Percentiles rank a stretch among this genome's conserved stretches.
Conservation (phyloP, 2,329 filamentous ascomycete genomes). For the Cladorrhinum sp. region DNA sequence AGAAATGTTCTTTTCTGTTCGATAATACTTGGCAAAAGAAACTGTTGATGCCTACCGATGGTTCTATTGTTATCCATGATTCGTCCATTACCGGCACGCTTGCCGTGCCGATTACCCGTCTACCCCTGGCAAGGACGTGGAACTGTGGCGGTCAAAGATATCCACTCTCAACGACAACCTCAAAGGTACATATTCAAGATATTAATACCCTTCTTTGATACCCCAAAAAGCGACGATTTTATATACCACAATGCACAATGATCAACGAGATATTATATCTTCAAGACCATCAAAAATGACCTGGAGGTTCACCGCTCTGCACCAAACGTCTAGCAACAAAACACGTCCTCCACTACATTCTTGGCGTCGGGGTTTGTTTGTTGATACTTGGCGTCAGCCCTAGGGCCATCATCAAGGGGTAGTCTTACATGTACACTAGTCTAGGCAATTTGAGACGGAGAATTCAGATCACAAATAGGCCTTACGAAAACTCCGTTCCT, state of each 20-base stretch:
- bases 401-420: neutral
- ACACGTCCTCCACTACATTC: neutral
- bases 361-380: neutral
- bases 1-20: neutral
- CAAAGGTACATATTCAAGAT: neutral
- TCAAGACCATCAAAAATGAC: too few relatives aligned
- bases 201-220: too few relatives aligned
- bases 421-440: too few relatives aligned
- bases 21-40: neutral
- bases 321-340: too few relatives aligned
- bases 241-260: too few relatives aligned
- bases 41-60: neutral
- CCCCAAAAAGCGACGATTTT: too few relatives aligned
- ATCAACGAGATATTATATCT: neutral
- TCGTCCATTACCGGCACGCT: neutral
- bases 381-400: neutral
- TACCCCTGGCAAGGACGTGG: neutral
- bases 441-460: neutral
- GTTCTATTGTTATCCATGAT: neutral
- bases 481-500: neutral
- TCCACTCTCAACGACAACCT: neutral
- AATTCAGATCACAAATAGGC: neutral
- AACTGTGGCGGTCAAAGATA: neutral
- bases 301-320: too few relatives aligned
- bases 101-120: neutral